These are phyloP conservation scores for Vicia villosa DNA, from an alignment of 306 rosid genomes.

Conservation along the genomic window DNA sequence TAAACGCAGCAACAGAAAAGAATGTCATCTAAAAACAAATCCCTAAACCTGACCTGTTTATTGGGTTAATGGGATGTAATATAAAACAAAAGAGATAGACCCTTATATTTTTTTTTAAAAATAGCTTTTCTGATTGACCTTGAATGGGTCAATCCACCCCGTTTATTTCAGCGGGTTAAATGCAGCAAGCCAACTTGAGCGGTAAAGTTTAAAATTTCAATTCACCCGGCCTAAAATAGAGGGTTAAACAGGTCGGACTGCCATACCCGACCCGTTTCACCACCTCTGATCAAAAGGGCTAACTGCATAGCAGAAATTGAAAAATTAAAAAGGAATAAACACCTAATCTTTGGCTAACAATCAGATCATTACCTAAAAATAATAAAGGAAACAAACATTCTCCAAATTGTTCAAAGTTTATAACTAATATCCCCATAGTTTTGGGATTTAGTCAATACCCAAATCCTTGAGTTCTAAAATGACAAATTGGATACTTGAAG, in stretches of 20 bases:
- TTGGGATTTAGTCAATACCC: slow-evolving; percentile 1
- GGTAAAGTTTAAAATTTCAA: background rate
- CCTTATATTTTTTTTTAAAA: background rate
- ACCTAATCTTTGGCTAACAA: background rate
- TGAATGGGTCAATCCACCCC: background rate
- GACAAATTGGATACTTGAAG: slow-evolving; percentile 20
- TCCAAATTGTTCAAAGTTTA: background rate
- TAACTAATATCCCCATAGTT: background rate
- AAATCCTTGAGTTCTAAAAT: background rate
- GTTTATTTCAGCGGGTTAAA: background rate
- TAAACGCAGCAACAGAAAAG: background rate
- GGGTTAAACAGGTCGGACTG: background rate
- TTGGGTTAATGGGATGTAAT: background rate
- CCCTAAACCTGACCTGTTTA: background rate
- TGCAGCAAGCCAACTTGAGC: background rate
- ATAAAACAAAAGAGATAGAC: background rate
- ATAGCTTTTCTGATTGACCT: background rate
- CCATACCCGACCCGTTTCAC: background rate
- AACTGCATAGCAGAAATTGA: background rate
- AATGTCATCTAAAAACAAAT: background rate
- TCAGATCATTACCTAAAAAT: background rate
- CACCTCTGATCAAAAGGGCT: background rate
- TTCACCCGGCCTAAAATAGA: background rate
- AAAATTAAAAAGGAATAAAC: background rate
- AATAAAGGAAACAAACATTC: background rate